Percentiles rank a stretch among this genome's conserved stretches.
These are phyloP conservation scores for Sisymbrium altissimum DNA, from an alignment of 345 rosid genomes.

Conservation along the genomic window DNA sequence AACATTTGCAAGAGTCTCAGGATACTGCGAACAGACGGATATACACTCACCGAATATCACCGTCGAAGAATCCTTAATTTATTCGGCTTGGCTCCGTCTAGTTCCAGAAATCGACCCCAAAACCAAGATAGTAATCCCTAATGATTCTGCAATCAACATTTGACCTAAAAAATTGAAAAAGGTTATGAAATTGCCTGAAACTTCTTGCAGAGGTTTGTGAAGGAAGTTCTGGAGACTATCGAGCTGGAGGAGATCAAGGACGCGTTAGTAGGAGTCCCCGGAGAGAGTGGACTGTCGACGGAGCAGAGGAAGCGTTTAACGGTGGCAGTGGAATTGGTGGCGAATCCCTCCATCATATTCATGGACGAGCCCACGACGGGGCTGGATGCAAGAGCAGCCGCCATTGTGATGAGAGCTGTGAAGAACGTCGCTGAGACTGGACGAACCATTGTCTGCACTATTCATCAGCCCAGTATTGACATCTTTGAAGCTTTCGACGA, in stretches of 20 bases:
- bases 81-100: slow-evolving; percentile 77
- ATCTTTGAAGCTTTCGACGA: slow-evolving; percentile 84
- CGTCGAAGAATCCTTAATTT: slow-evolving; percentile 60
- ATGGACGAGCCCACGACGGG: slow-evolving; percentile 93
- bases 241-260: slow-evolving; percentile 70
- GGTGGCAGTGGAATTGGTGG: slow-evolving; percentile 74
- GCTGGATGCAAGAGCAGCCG: slow-evolving; percentile 85
- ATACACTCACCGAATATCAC: slow-evolving; percentile 76
- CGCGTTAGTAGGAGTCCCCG: slow-evolving; percentile 60
- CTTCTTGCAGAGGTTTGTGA: slow-evolving; percentile 52
- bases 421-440: slow-evolving; percentile 72
- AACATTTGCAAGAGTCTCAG: slow-evolving; percentile 76
- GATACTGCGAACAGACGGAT: slow-evolving; percentile 77
- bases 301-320: slow-evolving; percentile 79
- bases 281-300: slow-evolving; percentile 57
- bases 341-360: slow-evolving; percentile 73
- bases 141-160: neutral
- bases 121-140: slow-evolving; percentile 48
- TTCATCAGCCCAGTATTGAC: slow-evolving; percentile 83
- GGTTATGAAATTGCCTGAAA: neutral
- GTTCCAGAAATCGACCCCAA: slow-evolving; percentile 49
- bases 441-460: slow-evolving; percentile 75
- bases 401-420: slow-evolving; percentile 77
- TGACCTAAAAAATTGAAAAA: neutral
- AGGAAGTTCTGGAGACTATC: slow-evolving; percentile 64